Base-by-base conservation (phyloP, 2,329 filamentous ascomycete species). In the Salinomyces thailandicus region DNA sequence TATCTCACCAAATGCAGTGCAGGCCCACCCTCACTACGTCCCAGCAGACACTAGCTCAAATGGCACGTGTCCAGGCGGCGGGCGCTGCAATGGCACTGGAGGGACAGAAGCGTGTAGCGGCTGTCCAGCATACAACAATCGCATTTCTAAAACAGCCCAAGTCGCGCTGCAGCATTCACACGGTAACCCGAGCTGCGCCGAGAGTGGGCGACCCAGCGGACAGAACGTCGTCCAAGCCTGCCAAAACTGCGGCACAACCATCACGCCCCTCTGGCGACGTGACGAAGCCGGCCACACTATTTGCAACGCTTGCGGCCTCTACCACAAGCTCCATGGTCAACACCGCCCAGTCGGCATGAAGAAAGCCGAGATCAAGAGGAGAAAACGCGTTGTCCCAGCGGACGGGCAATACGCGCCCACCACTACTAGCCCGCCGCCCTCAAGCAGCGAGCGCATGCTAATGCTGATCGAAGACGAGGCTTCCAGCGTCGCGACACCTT, bases 321-420 rank as follows among this genome's bases (percentile, higher is more conserved):
- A 98, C 60, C 86, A 93, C 66, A 96, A 96, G 61, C 76, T 98
- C 2, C 91, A 98, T 57, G 87, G 87, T 37, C 79, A 86, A 18
- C 89, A 95, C 60, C 75, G 91, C 28, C 91, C 91, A 0, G 85
- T 91, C 4, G 85, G 85, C n/a, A 96, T 98, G 91, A 98, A 96
- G 62, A 96, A 95, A 61, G 82, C 85, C 3, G 83, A 93, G 17
- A 98, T 98, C 59, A 96, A 98, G 62, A 77, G 91, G 44, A 74
- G 91, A 42, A 96, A 96, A 69, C 79, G 91, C 40, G 86, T 96
- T 5, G 87, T 96, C 29, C 87, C 89, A 13, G 85, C 83, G 13
- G 66, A 75, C 17, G 33, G 15, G 9, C 20, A 28, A 5, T 18
- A 17, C 24, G 31, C 7, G 11, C 31, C 9, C 11, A 14, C 27